phyloP scores from a whole-genome alignment of 2,329 filamentous ascomycete species.

The Periconia digitata region DNA sequence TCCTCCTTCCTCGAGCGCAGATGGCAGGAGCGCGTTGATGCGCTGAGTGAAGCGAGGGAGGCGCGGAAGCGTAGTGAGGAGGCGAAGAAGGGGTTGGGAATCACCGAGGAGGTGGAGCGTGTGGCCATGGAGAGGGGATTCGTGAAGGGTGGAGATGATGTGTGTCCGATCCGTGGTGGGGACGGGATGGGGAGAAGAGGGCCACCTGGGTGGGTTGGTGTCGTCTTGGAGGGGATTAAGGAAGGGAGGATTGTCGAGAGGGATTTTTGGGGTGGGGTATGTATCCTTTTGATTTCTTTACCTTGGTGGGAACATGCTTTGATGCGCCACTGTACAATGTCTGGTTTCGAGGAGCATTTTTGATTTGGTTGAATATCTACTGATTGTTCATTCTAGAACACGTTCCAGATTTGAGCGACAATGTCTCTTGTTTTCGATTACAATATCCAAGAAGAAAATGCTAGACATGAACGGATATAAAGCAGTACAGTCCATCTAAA shows the following conservation, averaged over 20 bases:
- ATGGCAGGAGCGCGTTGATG: slow-evolving; percentile 17
- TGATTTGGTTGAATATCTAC: too few species aligned
- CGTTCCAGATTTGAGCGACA: not conserved
- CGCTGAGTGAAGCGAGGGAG: not conserved
- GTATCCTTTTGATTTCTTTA: not conserved
- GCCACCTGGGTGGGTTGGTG: slow-evolving; percentile 27
- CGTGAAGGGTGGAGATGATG: not conserved
- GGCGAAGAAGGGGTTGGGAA: slow-evolving; percentile 4
- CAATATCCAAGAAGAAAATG: too few species aligned
- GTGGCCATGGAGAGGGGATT: slow-evolving; percentile 18
- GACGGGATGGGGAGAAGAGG: slow-evolving; percentile 2
- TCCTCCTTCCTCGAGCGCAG: slow-evolving; percentile 27
- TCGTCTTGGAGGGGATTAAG: slow-evolving; percentile 28
- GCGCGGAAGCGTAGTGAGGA: not conserved
- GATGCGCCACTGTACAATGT: too few species aligned
- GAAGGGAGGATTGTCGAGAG: slow-evolving; percentile 28
- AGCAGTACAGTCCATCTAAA: too few species aligned
- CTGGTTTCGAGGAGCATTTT: too few species aligned
- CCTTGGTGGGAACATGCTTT: too few species aligned
- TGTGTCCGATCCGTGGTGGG: not conserved
- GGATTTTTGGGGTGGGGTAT: slow-evolving; percentile 30
- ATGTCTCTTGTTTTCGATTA: too few species aligned
- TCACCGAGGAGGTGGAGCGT: slow-evolving; percentile 25
- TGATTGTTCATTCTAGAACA: too few species aligned
- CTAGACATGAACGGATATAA: too few species aligned